These are phyloP conservation scores for Neolentinus lepideus DNA, from an alignment of 1,284 basidiomycete species.

Conservation along the genomic window DNA sequence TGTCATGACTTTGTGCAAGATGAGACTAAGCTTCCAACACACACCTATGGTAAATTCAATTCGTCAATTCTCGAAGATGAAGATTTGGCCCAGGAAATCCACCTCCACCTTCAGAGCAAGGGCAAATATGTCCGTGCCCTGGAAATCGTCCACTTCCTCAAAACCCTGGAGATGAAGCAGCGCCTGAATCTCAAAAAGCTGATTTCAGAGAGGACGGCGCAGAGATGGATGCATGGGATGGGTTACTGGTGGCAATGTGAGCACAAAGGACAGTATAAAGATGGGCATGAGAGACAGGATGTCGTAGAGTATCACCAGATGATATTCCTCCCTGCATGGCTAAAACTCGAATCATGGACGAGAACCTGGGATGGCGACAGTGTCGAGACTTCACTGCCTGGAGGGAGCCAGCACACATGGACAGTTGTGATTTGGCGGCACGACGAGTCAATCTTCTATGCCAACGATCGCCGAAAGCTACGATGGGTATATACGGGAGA, in stretches of 20 bases:
- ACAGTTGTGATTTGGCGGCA: constrained; percentile 12
- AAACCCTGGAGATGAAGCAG: constrained; percentile 7
- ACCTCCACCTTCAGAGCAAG: constrained; percentile 17
- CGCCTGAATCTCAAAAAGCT: constrained; percentile 11
- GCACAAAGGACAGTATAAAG: constrained; percentile 22
- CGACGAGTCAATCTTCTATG: constrained; percentile 22
- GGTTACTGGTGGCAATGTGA: constrained; percentile 19
- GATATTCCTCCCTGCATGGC: constrained; percentile 21
- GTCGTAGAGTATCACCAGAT: constrained; percentile 21
- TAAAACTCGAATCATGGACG: no score
- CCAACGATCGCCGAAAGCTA: constrained; percentile 14
- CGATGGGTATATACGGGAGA: constrained; percentile 15
- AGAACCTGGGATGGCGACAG: no score
- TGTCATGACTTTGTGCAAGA: constrained; percentile 14
- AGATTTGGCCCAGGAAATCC: constrained; percentile 17
- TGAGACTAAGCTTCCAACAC: constrained; percentile 10
- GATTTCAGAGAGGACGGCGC: constrained; percentile 17
- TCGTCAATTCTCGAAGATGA: constrained; percentile 16
- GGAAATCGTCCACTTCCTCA: constrained; percentile 20
- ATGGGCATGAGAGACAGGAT: constrained; percentile 27
- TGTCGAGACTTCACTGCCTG: no score
- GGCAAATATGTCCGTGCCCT: constrained; percentile 20
- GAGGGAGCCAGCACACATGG: not conserved
- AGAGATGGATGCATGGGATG: constrained; percentile 22
- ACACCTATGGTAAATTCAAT: constrained; percentile 15